Base-by-base conservation (phyloP, 2,329 filamentous ascomycete genomes). In the Fusarium humuli region DNA sequence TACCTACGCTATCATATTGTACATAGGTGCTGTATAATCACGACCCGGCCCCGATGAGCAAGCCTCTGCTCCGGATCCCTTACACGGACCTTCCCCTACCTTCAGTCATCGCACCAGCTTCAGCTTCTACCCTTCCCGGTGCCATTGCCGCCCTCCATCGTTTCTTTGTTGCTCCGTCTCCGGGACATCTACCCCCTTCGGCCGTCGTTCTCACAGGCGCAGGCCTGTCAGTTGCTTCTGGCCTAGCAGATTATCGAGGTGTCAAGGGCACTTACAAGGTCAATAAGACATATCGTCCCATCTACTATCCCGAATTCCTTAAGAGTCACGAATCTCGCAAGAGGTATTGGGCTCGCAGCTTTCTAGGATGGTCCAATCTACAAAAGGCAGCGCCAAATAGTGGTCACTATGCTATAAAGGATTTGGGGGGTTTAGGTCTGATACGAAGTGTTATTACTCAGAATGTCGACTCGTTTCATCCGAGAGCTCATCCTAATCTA, bases 401-500 rank as follows among this genome's bases (percentile, higher is more conserved):
- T 5, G 90, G 90, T 3, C 96, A 99, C 81, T 85, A 88, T 77
- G 94, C 94, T 4, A 87, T 98, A 60, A 86, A 88, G 55, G 86
- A 91, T 69, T 83, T 98, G 37, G 92, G 89, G 5, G 80, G 86
- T 7, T 82, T 96, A 71, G 94, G 94, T 4, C 81, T 94, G 52
- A 84, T 98, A 44, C 87, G 86, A 61, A 88, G 84, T 56, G 92
- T 98, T 63, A 90, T 99, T 72, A 98, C 96, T 42, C 96, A 99
- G 79, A 98, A 98, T 77, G 96, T 99, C 54, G 96, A 99, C 81
- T 97, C 94, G 4, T 97, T 99, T 78, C 96, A 99, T 80, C 84
- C 87, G 4, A 82, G 82, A 63, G 92, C 94, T 1, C 94, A 98
- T 79, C 93, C 94, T 0, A 77, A 84, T 12, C 81, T 94, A 45